phyloP scores from a whole-genome alignment of 2,329 filamentous ascomycete species.

The Drechslerella coelobrocha region DNA sequence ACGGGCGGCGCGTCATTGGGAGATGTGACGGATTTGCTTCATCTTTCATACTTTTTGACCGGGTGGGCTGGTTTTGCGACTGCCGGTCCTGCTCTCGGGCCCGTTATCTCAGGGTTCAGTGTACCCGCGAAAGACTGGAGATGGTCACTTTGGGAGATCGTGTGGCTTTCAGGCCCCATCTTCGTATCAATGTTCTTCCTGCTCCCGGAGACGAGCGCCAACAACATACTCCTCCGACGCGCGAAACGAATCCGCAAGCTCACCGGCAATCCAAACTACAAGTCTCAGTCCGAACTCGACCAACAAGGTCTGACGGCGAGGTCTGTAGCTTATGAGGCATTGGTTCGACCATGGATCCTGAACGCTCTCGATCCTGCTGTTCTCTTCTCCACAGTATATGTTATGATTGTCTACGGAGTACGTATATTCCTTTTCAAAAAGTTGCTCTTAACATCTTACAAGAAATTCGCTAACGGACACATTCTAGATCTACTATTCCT shows the following conservation, averaged over 20 bases:
- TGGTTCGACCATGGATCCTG: constrained; percentile 69
- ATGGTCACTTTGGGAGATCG: constrained; percentile 70
- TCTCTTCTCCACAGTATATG: constrained; percentile 69
- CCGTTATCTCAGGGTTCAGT: constrained; percentile 68
- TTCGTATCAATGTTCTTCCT: constrained; percentile 69
- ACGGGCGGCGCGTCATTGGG: constrained; percentile 65
- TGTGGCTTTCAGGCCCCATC: constrained; percentile 68
- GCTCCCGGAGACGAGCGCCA: constrained; percentile 69
- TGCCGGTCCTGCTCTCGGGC: constrained; percentile 67
- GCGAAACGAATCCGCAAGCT: constrained; percentile 68
- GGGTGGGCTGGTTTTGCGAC: constrained; percentile 67
- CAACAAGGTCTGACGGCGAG: constrained; percentile 64
- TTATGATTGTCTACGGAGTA: constrained; percentile 66
- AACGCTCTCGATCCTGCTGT: constrained; percentile 69
- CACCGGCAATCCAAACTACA: constrained; percentile 66
- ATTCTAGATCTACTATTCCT: constrained; percentile 61
- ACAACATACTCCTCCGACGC: constrained; percentile 68
- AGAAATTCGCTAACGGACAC: background rate
- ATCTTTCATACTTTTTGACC: constrained; percentile 67
- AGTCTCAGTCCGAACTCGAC: constrained; percentile 70
- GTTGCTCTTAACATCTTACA: constrained; percentile 55
- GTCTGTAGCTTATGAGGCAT: constrained; percentile 64
- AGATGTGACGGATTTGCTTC: constrained; percentile 65
- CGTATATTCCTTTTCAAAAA: constrained; percentile 67
- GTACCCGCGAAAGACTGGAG: constrained; percentile 67